Conservation (phyloP, 2,329 filamentous ascomycete species). For the Trichoderma sp. region DNA sequence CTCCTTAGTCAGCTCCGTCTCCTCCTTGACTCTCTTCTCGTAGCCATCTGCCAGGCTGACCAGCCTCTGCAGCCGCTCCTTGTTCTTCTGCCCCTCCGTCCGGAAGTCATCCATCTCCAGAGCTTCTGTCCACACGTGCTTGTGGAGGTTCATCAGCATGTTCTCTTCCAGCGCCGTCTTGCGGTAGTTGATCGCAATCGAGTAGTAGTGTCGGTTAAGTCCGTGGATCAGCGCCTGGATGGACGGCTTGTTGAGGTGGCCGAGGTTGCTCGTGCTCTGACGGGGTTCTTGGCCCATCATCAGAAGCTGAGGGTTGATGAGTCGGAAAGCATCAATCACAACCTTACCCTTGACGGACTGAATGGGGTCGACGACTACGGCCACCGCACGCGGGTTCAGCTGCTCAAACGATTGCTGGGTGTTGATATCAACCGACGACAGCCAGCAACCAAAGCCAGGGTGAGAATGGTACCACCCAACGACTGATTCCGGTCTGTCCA, state of each 20-base stretch:
- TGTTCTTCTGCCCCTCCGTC: slow-evolving; percentile 78
- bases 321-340: slow-evolving; percentile 96
- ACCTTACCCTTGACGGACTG: slow-evolving; percentile 99
- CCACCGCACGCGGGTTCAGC: slow-evolving; percentile 91
- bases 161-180: slow-evolving; percentile 98
- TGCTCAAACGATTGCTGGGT: slow-evolving; percentile 99
- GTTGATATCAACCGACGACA: slow-evolving; percentile 98
- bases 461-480: slow-evolving; percentile 99
- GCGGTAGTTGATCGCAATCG: slow-evolving; percentile 95
- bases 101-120: slow-evolving; percentile 96
- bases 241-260: slow-evolving; percentile 98
- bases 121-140: slow-evolving; percentile 98
- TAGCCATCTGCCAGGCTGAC: slow-evolving; percentile 92
- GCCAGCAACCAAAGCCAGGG: slow-evolving; percentile 98
- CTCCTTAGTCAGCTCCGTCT: slow-evolving; percentile 94
- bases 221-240: slow-evolving; percentile 98
- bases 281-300: slow-evolving; percentile 98
- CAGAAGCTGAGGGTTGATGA: slow-evolving; percentile 95
- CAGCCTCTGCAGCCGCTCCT: slow-evolving; percentile 82
- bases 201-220: slow-evolving; percentile 98
- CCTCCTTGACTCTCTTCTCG: slow-evolving; percentile 98
- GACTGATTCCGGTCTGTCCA: slow-evolving; percentile 85
- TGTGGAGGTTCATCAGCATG: slow-evolving; percentile 99
- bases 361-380: slow-evolving; percentile 96
- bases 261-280: slow-evolving; percentile 95